Evolutionary conservation across 768 basidiomycete genomes (phyloP), one percentile per base, ranked within the genome.

Genomic region (Panaeolus papilionaceus): DNA sequence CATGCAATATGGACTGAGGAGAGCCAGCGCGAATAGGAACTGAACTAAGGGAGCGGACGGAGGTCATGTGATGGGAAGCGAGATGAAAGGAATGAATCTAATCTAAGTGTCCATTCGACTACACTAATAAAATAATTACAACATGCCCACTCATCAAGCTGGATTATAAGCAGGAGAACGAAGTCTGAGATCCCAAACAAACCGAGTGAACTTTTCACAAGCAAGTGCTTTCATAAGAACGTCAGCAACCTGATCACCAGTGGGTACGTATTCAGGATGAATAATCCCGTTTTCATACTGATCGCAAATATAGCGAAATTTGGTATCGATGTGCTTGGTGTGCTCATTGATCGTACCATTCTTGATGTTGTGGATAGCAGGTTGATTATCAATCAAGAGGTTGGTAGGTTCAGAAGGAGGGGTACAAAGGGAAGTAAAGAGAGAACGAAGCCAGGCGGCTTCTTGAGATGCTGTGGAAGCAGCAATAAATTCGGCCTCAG

Each of bases 211-310:
- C 45, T 47, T 47, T 20, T 47, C 18, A 20, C 65, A 64, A 37
- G 66, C 28, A 28, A 82, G 71, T 0, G 74, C 67, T 68, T 84
- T 85, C 0, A 80, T 85, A n/a, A 85, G 69, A 4, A 81, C 67
- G 68, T 84, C 80, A 0, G 83, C 81, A 16, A 75, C 51, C 66
- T 80, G 79, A 0, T 80, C 71, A 1, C 37, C 64, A 9, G 76
- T 75, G 0, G 79, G 76, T 33, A 77, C 69, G 63, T 74, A 75
- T 11, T 67, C 33, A 16, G 77, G 58, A 28, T 26, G 20, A 28
- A 28, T 28, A 7, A 26, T 23, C 26, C 49, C 49, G 1, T 23
- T 26, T 51, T 28, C 49, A 28, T 78, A 71, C 2, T 38, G 68
- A 62, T 76, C 71, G 0, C 74, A 61, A 44, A 79, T 76, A 51